Evolutionary conservation across 495 filamentous ascomycete genomes (phyloP).

Genomic region (Saxophila tyrrhenica): DNA sequence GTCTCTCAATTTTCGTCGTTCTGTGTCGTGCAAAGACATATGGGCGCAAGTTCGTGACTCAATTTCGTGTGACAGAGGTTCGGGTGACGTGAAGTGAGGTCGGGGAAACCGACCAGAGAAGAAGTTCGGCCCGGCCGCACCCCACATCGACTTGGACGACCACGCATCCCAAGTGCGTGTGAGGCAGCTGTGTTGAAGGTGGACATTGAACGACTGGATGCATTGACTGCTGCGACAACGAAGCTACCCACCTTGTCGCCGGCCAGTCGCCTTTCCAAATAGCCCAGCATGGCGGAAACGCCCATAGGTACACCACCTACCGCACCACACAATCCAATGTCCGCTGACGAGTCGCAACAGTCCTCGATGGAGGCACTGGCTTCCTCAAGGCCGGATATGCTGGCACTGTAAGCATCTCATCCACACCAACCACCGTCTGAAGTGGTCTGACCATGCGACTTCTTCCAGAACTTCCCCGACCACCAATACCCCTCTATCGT

Average conservation of each 20-base stretch:
- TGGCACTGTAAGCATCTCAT: slow-evolving; percentile 49
- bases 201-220: neutral
- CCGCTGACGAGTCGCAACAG: slow-evolving; percentile 37
- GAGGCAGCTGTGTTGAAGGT: neutral
- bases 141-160: too few species aligned
- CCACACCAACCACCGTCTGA: neutral
- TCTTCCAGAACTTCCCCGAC: slow-evolving; percentile 83
- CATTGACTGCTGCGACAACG: neutral
- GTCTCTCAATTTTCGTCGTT: too few species aligned
- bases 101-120: too few species aligned
- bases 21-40: too few species aligned
- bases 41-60: too few species aligned
- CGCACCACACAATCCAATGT: neutral
- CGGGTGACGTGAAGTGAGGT: too few species aligned
- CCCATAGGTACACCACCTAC: slow-evolving; percentile 22
- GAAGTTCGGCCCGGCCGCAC: too few species aligned
- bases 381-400: slow-evolving; percentile 99
- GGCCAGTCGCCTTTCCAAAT: neutral
- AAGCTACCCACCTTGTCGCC: neutral
- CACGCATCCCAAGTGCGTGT: too few species aligned
- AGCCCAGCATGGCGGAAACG: slow-evolving; percentile 20
- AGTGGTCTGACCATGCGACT: neutral
- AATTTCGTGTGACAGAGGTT: too few species aligned
- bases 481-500: slow-evolving; percentile 97
- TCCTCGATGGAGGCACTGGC: slow-evolving; percentile 98